Evolutionary conservation across 176 grass and related monocot genomes (phyloP).

Genomic region (Eleusine coracana): DNA sequence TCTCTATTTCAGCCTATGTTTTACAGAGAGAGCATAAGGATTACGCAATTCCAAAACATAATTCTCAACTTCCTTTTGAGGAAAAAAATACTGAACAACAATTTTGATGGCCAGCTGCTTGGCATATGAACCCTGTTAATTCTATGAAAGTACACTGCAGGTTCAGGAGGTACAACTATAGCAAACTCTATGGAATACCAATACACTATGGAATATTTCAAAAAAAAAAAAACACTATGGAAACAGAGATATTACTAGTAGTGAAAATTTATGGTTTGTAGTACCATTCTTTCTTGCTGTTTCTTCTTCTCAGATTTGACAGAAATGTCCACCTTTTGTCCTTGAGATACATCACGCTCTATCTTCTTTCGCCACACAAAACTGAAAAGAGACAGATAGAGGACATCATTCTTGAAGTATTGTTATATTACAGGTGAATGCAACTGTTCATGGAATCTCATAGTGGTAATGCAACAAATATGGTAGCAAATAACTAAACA

Average conservation of each 20-base stretch:
- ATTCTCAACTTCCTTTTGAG: constrained; percentile 4
- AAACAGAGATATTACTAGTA: constrained; percentile 6
- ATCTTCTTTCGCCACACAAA: constrained; percentile 99
- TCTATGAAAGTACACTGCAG: not conserved
- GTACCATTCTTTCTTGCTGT: constrained; percentile 92
- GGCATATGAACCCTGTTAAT: constrained; percentile 4
- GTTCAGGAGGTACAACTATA: not conserved
- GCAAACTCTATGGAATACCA: constrained; percentile 3
- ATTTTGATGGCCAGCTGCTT: not conserved
- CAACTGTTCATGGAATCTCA: not conserved
- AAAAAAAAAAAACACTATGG: not conserved
- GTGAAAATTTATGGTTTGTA: constrained; percentile 29
- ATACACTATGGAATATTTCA: not conserved
- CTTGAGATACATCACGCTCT: constrained; percentile 83
- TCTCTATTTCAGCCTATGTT: constrained; percentile 92
- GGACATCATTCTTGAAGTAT: constrained; percentile 18
- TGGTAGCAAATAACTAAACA: constrained; percentile 6
- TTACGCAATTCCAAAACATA: constrained; percentile 21
- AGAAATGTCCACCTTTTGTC: constrained; percentile 78
- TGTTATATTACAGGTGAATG: not conserved
- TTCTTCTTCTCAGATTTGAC: constrained; percentile 91
- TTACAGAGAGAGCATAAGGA: constrained; percentile 15
- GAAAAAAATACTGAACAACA: not conserved
- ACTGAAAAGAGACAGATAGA: constrained; percentile 45
- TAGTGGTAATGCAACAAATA: constrained; percentile 15